Evolutionary conservation across 2,329 filamentous ascomycete species (phyloP).

Genomic region (Alternaria metachromatica): DNA sequence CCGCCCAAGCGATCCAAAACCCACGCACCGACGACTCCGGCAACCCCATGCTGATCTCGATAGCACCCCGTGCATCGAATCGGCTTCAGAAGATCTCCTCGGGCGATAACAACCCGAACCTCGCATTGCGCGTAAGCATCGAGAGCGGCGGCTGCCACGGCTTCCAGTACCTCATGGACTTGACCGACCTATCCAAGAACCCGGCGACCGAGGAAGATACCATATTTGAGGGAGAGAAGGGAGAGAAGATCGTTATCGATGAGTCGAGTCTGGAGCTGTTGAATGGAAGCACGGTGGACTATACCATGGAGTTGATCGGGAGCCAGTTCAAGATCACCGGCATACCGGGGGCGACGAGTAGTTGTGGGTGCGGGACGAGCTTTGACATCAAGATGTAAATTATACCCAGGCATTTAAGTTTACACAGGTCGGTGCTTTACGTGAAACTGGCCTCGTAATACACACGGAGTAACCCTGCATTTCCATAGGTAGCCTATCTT

Average conservation of each 20-base stretch:
- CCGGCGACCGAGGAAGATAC: constrained; percentile 75
- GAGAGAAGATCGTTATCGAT: constrained; percentile 87
- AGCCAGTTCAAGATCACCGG: constrained; percentile 96
- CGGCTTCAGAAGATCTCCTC: constrained; percentile 72
- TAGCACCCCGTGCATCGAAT: constrained; percentile 75
- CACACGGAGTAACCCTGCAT: background rate
- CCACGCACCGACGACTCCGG: constrained; percentile 82
- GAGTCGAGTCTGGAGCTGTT: constrained; percentile 84
- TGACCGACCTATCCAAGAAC: constrained; percentile 67
- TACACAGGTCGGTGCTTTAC: background rate
- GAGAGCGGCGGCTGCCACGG: constrained; percentile 96
- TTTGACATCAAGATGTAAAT: constrained; percentile 79
- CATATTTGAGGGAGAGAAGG: constrained; percentile 73
- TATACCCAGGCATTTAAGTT: background rate
- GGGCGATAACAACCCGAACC: constrained; percentile 69
- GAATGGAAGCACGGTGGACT: constrained; percentile 94
- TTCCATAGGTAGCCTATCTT: background rate
- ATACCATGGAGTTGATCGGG: constrained; percentile 92
- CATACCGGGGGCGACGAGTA: constrained; percentile 89
- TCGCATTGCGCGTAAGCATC: constrained; percentile 89
- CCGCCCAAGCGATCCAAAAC: constrained; percentile 62
- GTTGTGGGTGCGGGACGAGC: constrained; percentile 95
- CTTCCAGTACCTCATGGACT: constrained; percentile 95
- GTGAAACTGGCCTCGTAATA: background rate
- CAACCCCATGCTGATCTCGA: constrained; percentile 81